A percentile compares a stretch with the other conserved stretches of the same genome.
Evolutionary conservation across 2,329 filamentous ascomycete species (phyloP).

Genomic region (Aciculosporium take): DNA sequence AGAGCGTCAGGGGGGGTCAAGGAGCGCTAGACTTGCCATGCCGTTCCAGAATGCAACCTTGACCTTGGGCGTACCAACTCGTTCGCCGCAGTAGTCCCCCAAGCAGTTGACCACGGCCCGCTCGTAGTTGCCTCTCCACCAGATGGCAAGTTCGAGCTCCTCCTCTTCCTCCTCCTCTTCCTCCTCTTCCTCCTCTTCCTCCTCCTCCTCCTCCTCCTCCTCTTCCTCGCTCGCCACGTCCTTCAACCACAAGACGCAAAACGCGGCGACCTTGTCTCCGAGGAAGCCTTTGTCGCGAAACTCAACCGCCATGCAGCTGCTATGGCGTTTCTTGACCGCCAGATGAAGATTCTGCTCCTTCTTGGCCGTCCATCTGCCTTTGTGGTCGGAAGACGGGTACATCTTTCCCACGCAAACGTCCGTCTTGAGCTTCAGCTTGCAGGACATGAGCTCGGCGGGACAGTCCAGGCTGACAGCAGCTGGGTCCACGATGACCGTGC

Average conservation of each 20-base stretch:
- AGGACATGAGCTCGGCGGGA: slow-evolving; percentile 30
- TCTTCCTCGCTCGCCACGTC: slow-evolving; percentile 56
- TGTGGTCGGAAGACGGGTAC: slow-evolving; percentile 28
- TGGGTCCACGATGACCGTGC: slow-evolving; percentile 51
- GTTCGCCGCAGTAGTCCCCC: slow-evolving; percentile 32
- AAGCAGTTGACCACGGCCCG: slow-evolving; percentile 32
- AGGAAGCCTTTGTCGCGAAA: slow-evolving; percentile 27
- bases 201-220: slow-evolving; percentile 50
- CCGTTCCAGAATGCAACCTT: slow-evolving; percentile 22
- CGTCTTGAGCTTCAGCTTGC: slow-evolving; percentile 46
- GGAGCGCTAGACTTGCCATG: slow-evolving; percentile 14
- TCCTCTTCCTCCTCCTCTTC: slow-evolving; percentile 53
- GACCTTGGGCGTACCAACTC: slow-evolving; percentile 30
- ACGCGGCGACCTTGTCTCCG: slow-evolving; percentile 43
- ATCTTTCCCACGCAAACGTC: slow-evolving; percentile 44
- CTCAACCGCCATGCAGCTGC: slow-evolving; percentile 39
- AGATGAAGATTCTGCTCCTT: slow-evolving; percentile 29
- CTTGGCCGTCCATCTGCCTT: slow-evolving; percentile 38
- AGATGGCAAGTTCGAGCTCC: slow-evolving; percentile 45
- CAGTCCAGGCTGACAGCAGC: slow-evolving; percentile 29
- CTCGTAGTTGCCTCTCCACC: slow-evolving; percentile 48
- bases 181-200: slow-evolving; percentile 46
- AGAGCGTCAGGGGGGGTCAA: background rate
- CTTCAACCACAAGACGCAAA: slow-evolving; percentile 53
- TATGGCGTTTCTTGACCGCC: slow-evolving; percentile 46